Evolutionary conservation across 1,284 basidiomycete genomes (phyloP), one percentile per base, ranked within the genome.

Genomic region (Melanopsichium pennsylvanicum): DNA sequence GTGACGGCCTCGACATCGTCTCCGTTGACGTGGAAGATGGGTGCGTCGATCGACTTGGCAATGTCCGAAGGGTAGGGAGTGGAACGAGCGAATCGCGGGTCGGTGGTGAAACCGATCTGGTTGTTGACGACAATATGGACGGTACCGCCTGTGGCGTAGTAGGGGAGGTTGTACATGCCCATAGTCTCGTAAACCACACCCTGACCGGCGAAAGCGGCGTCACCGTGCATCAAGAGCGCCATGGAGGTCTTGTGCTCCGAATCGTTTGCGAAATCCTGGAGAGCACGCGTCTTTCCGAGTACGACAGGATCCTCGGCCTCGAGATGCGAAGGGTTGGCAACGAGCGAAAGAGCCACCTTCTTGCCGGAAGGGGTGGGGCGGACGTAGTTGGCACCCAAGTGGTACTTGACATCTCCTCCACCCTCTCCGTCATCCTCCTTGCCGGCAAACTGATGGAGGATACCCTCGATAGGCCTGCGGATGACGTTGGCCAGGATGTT

Each of bases 11-110:
- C 96, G 71, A 90, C 91, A 75, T 97, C 95, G 85, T 99, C 96
- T 50, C 94, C 96, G 81, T 99, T 99, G 80, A 98, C 96, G 84
- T 98, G 96, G 89, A 98, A 97, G 84, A 98, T 97, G 60, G 96
- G 96, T 0, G 96, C 88, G 79, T 99, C 96, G 79, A 97, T 97
- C 41, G 93, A 89, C 84, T 99, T 99, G 75, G 96, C 96, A 76
- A 99, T 92, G 82, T 99, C 96, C 50, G 95, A 97, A n/a, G 91
- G 91, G 84, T 99, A 98, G 34, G 96, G 92, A 2, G 96, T 99
- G 13, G 95, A 98, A 63, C 95, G 94, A 46, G 94, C 85, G 84
- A 97, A 97, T 66, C 94, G 89, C 42, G 96, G 96, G 82, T 97
- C 95, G 52, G 96, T 99, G 60, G 96, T 99, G 86, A 99, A 99